These are phyloP conservation scores for Anthostomella pinea DNA, from an alignment of 2,329 filamentous ascomycete species.

Conservation along the genomic window DNA sequence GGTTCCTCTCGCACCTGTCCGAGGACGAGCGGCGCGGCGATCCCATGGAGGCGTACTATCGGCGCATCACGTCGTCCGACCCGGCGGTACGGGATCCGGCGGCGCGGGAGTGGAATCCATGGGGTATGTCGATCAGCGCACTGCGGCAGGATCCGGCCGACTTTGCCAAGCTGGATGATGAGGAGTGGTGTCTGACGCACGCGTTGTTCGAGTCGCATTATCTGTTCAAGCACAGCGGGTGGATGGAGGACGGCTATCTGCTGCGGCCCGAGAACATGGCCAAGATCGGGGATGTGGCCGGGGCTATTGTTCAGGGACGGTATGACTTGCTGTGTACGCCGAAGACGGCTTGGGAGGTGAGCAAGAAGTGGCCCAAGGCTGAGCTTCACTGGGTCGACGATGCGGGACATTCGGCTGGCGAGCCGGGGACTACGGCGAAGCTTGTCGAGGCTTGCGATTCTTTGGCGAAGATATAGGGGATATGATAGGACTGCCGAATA, in stretches of 20 bases:
- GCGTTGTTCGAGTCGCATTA: constrained; percentile 13
- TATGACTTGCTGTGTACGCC: constrained; percentile 15
- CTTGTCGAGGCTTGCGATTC: constrained; percentile 14
- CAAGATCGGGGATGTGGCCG: constrained; percentile 17
- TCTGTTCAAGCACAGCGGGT: constrained; percentile 7
- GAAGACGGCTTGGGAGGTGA: constrained; percentile 11
- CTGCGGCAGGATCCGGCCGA: constrained; percentile 4
- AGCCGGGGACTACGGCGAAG: constrained; percentile 12
- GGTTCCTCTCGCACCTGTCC: constrained; percentile 7
- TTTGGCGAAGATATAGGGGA: constrained; percentile 13
- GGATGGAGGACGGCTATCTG: constrained; percentile 13
- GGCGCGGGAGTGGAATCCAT: constrained; percentile 10
- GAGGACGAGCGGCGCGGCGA: constrained; percentile 10
- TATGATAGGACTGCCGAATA: too few relatives aligned
- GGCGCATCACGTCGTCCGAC: constrained; percentile 10
- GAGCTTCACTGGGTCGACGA: constrained; percentile 11
- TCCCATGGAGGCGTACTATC: constrained; percentile 5
- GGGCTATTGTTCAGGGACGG: constrained; percentile 15
- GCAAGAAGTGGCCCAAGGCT: constrained; percentile 15
- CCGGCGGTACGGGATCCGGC: background rate
- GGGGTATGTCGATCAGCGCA: constrained; percentile 4
- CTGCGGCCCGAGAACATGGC: constrained; percentile 10
- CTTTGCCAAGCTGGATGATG: constrained; percentile 2
- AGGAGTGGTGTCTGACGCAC: constrained; percentile 12
- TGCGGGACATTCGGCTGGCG: constrained; percentile 11